Percentiles rank a stretch among this genome's conserved stretches.
Conservation (phyloP, 768 basidiomycete genomes). For the Amanita muscaria region DNA sequence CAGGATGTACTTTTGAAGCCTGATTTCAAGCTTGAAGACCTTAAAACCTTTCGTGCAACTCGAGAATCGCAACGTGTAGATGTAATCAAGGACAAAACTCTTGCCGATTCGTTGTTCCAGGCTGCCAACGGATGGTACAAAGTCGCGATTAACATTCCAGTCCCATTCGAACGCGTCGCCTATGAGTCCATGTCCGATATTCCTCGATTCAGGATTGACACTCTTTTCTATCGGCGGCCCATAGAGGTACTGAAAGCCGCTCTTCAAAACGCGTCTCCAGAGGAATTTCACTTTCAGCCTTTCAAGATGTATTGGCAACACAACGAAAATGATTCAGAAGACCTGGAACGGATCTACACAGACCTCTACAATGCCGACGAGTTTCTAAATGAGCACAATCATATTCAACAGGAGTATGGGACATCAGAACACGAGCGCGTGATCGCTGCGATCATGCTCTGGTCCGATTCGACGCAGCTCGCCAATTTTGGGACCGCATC, state of each 20-base stretch:
- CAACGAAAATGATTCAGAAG: background rate
- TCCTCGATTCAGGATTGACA: conserved; percentile 17
- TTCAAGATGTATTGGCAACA: conserved; percentile 18
- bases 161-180: conserved; percentile 19
- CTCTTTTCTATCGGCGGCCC: conserved; percentile 18
- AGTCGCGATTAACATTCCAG: conserved; percentile 14
- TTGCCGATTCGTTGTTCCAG: conserved; percentile 11
- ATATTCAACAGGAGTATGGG: conserved; percentile 8
- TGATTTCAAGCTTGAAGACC: conserved; percentile 15
- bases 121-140: conserved; percentile 2
- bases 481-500: conserved; percentile 24
- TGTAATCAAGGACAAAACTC: conserved; percentile 10
- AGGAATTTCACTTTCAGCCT: conserved; percentile 20
- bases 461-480: conserved; percentile 12
- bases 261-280: conserved; percentile 14
- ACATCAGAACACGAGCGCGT: conserved; percentile 4
- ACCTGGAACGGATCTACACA: conserved; percentile 14
- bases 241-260: conserved; percentile 17
- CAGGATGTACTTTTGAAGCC: conserved; percentile 16
- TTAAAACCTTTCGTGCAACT: conserved; percentile 13
- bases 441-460: background rate
- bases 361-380: conserved; percentile 22
- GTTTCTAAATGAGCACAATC: conserved; percentile 15
- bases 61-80: conserved; percentile 13
- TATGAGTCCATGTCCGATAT: conserved; percentile 10